Conservation (phyloP, 306 rosid genomes). For the Ormosia semicastrata region DNA sequence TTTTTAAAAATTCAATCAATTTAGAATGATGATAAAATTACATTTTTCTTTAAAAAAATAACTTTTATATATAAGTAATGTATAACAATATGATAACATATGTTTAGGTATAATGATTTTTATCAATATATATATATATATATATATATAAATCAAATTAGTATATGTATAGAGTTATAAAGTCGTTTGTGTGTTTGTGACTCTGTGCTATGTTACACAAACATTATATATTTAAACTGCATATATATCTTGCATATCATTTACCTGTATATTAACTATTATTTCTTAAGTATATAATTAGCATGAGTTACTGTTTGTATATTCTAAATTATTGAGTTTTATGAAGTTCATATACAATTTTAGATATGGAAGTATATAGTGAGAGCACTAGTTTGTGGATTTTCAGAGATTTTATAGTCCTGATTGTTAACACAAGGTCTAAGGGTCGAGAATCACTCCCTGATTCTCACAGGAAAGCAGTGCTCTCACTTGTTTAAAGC, state of each 20-base stretch:
- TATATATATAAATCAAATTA: neutral
- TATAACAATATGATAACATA: no score
- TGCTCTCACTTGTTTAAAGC: neutral
- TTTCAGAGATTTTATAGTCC: neutral
- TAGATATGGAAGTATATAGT: neutral
- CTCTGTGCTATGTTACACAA: neutral
- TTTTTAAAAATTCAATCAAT: neutral
- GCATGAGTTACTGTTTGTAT: neutral
- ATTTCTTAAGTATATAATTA: neutral
- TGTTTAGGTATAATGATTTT: neutral
- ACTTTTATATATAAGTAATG: neutral
- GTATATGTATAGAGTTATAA: neutral
- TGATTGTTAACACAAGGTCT: neutral
- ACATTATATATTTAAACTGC: neutral
- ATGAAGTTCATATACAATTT: neutral
- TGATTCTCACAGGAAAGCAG: neutral
- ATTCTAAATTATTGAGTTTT: neutral
- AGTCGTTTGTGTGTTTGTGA: neutral
- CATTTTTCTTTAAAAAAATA: neutral
- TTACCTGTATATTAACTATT: neutral
- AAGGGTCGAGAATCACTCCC: neutral
- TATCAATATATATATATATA: neutral
- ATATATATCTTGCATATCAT: neutral
- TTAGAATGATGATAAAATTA: neutral
- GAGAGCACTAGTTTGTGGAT: slow-evolving; percentile 8